phyloP scores from a whole-genome alignment of 306 rosid species.

The Cucumis sativus region Cucumber_9930_V3 NC_026657.2:13738001-13738500 shows the following conservation, averaged over 20 bases:
- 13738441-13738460: not conserved
- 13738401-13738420: not conserved
- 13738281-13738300: not conserved
- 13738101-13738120: not conserved
- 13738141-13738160: not conserved
- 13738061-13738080: not conserved
- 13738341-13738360: not conserved
- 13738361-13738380: not conserved
- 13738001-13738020: not conserved
- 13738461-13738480: not conserved
- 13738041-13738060: not conserved
- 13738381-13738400: not conserved
- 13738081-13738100: not conserved
- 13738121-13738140: not conserved
- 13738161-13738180: not conserved
- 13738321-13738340: not conserved
- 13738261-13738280: not conserved
- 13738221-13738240: not conserved
- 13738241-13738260: not conserved
- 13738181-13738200: not conserved
- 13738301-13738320: not conserved
- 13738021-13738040: not conserved
- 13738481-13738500: not conserved
- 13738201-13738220: not conserved
- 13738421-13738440: not conserved